These are phyloP conservation scores for Sugiyamaella neomexicana DNA, from an alignment of 1,139 yeast species.

Conservation along the genomic window DNA sequence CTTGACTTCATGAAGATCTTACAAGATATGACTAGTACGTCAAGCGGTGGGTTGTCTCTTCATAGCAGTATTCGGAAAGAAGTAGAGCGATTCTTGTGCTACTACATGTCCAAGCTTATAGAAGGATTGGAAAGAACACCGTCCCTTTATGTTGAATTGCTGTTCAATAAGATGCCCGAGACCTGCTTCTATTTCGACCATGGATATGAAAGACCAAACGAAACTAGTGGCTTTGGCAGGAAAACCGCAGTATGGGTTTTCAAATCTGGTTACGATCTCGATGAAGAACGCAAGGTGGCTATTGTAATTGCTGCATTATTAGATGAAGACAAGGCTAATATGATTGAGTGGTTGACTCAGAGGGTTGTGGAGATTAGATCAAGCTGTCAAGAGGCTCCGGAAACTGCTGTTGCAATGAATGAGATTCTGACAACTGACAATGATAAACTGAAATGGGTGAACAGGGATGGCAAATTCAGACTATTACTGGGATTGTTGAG, in stretches of 20 bases:
- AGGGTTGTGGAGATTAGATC: slow-evolving; percentile 42
- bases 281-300: slow-evolving; percentile 35
- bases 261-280: slow-evolving; percentile 29
- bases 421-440: slow-evolving; percentile 19
- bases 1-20: slow-evolving; percentile 70
- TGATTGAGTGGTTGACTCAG: slow-evolving; percentile 48
- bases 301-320: slow-evolving; percentile 53
- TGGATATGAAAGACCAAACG: slow-evolving; percentile 53
- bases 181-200: slow-evolving; percentile 46
- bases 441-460: slow-evolving; percentile 22
- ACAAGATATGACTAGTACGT: slow-evolving; percentile 46
- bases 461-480: slow-evolving; percentile 36
- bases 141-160: slow-evolving; percentile 61
- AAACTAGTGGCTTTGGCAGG: slow-evolving; percentile 18
- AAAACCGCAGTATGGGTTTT: slow-evolving; percentile 31
- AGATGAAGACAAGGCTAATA: slow-evolving; percentile 46
- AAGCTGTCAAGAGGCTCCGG: slow-evolving; percentile 21
- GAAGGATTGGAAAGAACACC: slow-evolving; percentile 54
- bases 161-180: slow-evolving; percentile 63
- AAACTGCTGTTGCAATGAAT: slow-evolving; percentile 10
- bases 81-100: slow-evolving; percentile 64
- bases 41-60: slow-evolving; percentile 38
- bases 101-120: slow-evolving; percentile 65
- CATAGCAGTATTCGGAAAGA: slow-evolving; percentile 52
- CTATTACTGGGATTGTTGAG: slow-evolving; percentile 36